A percentile compares a stretch with the other conserved stretches of the same genome.
Evolutionary conservation across 768 basidiomycete species (phyloP).

Genomic region (Sporobolomyces roseus): DNA sequence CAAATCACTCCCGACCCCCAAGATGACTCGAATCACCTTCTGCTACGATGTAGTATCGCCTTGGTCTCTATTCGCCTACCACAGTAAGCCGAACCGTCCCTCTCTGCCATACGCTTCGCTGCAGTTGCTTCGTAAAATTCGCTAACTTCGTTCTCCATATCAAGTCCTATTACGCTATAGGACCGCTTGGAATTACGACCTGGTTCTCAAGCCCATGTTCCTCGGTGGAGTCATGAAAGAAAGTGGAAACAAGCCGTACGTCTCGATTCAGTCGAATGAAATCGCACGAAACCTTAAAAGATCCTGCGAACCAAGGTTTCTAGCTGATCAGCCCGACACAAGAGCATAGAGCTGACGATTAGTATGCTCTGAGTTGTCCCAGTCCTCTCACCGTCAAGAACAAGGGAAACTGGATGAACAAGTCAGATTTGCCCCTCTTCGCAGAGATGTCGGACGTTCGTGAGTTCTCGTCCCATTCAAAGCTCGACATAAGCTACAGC

Average conservation of each 20-base stretch:
- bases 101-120: background rate
- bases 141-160: background rate
- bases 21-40: conserved; percentile 4
- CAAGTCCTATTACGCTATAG: conserved; percentile 30
- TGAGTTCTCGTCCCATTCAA: background rate
- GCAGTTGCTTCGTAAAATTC: background rate
- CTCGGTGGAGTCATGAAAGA: conserved; percentile 36
- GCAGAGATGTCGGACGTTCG: conserved; percentile 2
- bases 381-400: conserved; percentile 29
- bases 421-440: conserved; percentile 18
- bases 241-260: conserved; percentile 29
- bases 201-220: conserved; percentile 31
- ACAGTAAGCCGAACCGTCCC: conserved; percentile 2
- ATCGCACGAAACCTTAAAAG: too few relatives aligned
- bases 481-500: too few relatives aligned
- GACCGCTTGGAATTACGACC: conserved; percentile 15
- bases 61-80: conserved; percentile 15
- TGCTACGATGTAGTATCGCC: conserved; percentile 24
- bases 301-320: too few relatives aligned
- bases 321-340: too few relatives aligned
- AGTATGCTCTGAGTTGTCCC: too few relatives aligned
- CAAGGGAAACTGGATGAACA: conserved; percentile 29
- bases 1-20: background rate
- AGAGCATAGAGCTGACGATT: too few relatives aligned
- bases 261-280: background rate